phyloP scores from a whole-genome alignment of 73 alveolate genomes.

The Durusdinium trenchii region DNA sequence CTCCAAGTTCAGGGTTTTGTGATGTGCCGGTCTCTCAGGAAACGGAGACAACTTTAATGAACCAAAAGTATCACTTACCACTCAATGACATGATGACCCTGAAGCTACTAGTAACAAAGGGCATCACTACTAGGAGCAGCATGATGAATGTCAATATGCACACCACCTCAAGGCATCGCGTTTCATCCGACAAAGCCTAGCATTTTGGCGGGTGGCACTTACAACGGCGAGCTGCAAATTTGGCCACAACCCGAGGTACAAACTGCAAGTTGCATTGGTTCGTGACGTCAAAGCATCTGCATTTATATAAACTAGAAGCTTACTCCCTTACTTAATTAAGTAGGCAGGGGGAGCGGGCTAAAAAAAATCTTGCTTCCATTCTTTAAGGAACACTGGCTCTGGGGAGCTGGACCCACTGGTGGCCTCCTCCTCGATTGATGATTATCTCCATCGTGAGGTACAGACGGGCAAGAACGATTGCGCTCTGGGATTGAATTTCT shows the following conservation, averaged over 20 bases:
- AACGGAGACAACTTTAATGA: background rate
- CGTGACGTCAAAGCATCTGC: no score
- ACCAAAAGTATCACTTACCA: background rate
- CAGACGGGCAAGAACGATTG: no score
- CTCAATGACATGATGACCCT: no score
- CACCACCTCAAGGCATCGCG: slow-evolving; percentile 87
- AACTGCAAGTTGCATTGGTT: no score
- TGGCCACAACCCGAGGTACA: slow-evolving; percentile 8
- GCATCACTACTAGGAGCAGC: no score
- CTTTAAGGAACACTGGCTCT: slow-evolving; percentile 58
- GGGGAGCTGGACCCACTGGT: slow-evolving; percentile 87
- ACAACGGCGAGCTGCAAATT: slow-evolving; percentile 90
- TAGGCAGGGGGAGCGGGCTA: background rate
- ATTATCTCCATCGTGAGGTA: slow-evolving; percentile 93
- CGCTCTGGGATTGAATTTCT: no score
- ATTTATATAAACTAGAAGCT: no score
- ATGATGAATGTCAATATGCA: no score
- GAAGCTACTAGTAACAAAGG: no score
- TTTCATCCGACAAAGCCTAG: slow-evolving; percentile 93
- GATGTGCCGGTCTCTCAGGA: slow-evolving; percentile 57
- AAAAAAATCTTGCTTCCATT: background rate
- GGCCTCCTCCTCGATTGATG: slow-evolving; percentile 82
- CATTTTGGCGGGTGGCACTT: slow-evolving; percentile 88
- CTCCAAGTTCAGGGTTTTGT: slow-evolving; percentile 90
- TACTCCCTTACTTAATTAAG: no score